Percentiles rank a stretch among this genome's conserved stretches.
These are phyloP conservation scores for Phytophthora kernoviae DNA, from an alignment of 352 stramenopile species.

Conservation along the genomic window DNA sequence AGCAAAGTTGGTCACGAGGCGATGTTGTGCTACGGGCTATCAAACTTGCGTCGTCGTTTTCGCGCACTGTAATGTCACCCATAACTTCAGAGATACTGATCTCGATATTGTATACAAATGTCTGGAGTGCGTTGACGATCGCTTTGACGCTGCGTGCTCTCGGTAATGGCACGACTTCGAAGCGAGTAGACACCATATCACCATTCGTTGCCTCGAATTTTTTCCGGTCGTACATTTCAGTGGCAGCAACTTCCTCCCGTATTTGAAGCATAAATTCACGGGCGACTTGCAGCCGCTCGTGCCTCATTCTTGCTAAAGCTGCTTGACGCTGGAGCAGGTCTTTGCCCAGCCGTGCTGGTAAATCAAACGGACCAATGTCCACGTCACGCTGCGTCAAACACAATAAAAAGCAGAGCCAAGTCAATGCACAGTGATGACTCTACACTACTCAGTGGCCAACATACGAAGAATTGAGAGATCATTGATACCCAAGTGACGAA, in stretches of 20 bases:
- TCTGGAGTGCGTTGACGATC: slow-evolving; percentile 36
- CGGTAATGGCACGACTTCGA: slow-evolving; percentile 47
- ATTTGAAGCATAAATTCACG: slow-evolving; percentile 20
- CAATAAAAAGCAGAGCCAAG: neutral
- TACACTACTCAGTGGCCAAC: neutral
- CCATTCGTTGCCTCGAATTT: slow-evolving; percentile 32
- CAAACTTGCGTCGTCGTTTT: slow-evolving; percentile 38
- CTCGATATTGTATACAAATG: slow-evolving; percentile 45
- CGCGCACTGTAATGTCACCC: slow-evolving; percentile 43
- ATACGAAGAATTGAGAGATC: slow-evolving; percentile 23
- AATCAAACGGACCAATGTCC: slow-evolving; percentile 17
- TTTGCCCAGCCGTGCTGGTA: slow-evolving; percentile 8
- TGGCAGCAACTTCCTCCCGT: slow-evolving; percentile 17
- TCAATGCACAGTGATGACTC: neutral
- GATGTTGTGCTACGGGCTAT: slow-evolving; percentile 32
- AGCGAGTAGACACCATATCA: slow-evolving; percentile 30
- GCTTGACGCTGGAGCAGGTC: slow-evolving; percentile 8
- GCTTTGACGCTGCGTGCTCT: slow-evolving; percentile 15
- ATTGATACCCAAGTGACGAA: slow-evolving; percentile 18
- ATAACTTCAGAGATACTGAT: slow-evolving; percentile 42
- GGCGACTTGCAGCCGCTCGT: slow-evolving; percentile 20
- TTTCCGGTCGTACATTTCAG: slow-evolving; percentile 34
- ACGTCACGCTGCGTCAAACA: slow-evolving; percentile 1
- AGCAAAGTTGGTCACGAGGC: slow-evolving; percentile 32
- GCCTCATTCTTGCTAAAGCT: slow-evolving; percentile 16